Evolutionary conservation across 768 basidiomycete genomes (phyloP).

Genomic region (Phanerochaete carnosa): DNA sequence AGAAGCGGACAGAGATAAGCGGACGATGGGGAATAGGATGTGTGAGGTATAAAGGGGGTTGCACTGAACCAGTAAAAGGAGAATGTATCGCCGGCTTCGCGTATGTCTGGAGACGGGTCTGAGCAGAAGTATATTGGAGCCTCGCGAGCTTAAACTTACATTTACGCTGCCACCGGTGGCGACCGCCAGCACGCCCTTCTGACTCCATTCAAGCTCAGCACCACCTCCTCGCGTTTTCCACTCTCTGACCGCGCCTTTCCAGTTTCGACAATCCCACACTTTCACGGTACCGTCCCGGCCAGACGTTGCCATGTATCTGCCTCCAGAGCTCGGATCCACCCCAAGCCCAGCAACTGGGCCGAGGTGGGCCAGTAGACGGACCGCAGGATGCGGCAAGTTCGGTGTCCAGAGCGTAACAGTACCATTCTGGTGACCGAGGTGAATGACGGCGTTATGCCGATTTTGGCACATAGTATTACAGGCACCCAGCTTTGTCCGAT

Average conservation of each 20-base stretch:
- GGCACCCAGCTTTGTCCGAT: conserved; percentile 86
- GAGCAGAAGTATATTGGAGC: background rate
- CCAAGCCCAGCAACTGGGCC: conserved; percentile 81
- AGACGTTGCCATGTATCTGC: conserved; percentile 87
- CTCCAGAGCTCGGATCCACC: conserved; percentile 82
- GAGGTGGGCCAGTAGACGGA: conserved; percentile 87
- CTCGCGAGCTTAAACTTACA: conserved; percentile 56
- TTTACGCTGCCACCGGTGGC: conserved; percentile 83
- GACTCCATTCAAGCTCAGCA: conserved; percentile 80
- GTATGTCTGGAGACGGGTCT: conserved; percentile 36
- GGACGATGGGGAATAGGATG: conserved; percentile 82
- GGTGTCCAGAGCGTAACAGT: conserved; percentile 97
- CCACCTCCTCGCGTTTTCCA: conserved; percentile 71
- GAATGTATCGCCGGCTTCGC: conserved; percentile 61
- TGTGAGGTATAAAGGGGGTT: conserved; percentile 86
- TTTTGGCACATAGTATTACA: conserved; percentile 89
- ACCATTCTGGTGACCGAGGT: conserved; percentile 94
- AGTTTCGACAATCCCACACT: conserved; percentile 96
- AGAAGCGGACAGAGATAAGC: conserved; percentile 73
- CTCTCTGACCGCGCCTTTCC: conserved; percentile 82
- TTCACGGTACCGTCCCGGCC: conserved; percentile 89
- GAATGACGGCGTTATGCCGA: conserved; percentile 87
- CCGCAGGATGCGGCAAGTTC: conserved; percentile 86
- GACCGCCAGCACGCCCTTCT: conserved; percentile 77
- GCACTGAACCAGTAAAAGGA: conserved; percentile 41